Conservation (phyloP, 495 filamentous ascomycete genomes). For the Xylaria telfairii region DNA sequence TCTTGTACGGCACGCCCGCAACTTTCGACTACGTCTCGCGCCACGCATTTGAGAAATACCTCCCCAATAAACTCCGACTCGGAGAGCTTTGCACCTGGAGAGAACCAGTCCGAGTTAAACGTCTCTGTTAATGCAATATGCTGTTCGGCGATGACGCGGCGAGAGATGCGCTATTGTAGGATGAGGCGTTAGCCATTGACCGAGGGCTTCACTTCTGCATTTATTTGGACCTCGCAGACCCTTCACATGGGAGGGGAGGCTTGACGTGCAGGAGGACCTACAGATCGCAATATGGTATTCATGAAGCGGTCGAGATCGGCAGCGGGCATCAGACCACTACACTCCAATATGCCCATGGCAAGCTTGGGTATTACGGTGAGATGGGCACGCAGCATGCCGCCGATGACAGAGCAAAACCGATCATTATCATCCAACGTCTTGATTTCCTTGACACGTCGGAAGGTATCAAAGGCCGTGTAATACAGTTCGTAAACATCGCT, state of each 20-base stretch:
- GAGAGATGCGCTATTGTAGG: constrained; percentile 76
- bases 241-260: neutral
- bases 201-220: neutral
- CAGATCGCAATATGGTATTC: constrained; percentile 89
- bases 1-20: constrained; percentile 76
- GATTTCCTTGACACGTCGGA: constrained; percentile 83
- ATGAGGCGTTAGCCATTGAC: constrained; percentile 3
- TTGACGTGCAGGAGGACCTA: constrained; percentile 49
- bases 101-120: constrained; percentile 92
- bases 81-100: constrained; percentile 74
- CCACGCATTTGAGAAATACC: constrained; percentile 93
- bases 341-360: constrained; percentile 92
- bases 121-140: constrained; percentile 97
- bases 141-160: constrained; percentile 96
- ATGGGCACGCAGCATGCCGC: constrained; percentile 81
- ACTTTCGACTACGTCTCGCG: constrained; percentile 82
- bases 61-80: constrained; percentile 92
- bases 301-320: constrained; percentile 91
- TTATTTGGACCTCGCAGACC: constrained; percentile 5
- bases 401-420: constrained; percentile 79
- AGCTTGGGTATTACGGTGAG: constrained; percentile 91
- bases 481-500: constrained; percentile 96
- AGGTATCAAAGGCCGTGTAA: constrained; percentile 90
- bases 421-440: constrained; percentile 91
- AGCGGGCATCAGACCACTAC: constrained; percentile 74